Conservation (phyloP, 2,329 filamentous ascomycete genomes). For the Diaporthe eres region DNA sequence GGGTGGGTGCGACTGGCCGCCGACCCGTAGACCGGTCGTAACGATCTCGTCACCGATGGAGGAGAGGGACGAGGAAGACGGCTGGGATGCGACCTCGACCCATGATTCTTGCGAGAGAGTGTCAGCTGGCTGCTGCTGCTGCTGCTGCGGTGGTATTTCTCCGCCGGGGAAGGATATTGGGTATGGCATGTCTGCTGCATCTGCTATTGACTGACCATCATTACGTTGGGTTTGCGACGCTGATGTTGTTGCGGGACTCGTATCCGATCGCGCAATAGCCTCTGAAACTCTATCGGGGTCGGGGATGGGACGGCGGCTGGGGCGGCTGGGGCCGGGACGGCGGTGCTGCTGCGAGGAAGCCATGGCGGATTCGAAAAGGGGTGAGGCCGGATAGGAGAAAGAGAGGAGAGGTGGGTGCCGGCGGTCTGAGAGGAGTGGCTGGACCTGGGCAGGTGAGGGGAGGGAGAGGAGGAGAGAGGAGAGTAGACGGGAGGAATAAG, state of each 20-base stretch:
- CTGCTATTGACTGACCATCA: conserved; percentile 50
- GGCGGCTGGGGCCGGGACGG: conserved; percentile 41
- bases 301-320: conserved; percentile 39
- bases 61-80: conserved; percentile 93
- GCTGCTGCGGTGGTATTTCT: not conserved
- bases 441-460: not conserved
- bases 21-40: conserved; percentile 86
- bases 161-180: not conserved
- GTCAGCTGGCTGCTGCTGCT: conserved; percentile 41
- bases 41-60: conserved; percentile 90
- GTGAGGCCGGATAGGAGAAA: conserved; percentile 4
- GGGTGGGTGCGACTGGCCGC: conserved; percentile 72
- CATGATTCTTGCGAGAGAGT: conserved; percentile 83
- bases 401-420: conserved; percentile 11
- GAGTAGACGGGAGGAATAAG: conserved; percentile 12
- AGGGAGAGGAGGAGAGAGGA: not conserved
- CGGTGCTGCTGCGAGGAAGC: conserved; percentile 44
- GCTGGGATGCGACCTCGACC: conserved; percentile 93
- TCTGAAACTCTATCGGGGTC: conserved; percentile 43
- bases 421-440: conserved; percentile 4
- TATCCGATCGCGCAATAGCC: conserved; percentile 41
- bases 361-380: conserved; percentile 40
- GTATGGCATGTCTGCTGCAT: conserved; percentile 10
- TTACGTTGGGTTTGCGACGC: conserved; percentile 48
- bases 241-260: conserved; percentile 32